Percentiles rank a stretch among this genome's conserved stretches.
Evolutionary conservation across 1,139 yeast species (phyloP).

Genomic region (Debaryomyces robertsiae): DNA sequence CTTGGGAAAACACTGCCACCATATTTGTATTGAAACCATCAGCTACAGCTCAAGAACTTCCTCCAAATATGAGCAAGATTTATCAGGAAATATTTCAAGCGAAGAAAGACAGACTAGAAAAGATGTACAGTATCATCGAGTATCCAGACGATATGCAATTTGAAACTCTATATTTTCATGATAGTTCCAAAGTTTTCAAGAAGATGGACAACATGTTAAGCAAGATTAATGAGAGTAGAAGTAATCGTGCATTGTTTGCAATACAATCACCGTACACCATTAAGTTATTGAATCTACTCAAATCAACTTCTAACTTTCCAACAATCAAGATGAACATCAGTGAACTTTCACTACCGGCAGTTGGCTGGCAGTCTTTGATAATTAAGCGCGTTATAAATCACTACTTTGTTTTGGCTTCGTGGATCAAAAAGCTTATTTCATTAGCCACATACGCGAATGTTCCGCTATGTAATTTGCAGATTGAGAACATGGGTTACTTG

Average conservation of each 20-base stretch:
- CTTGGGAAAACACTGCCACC: slow-evolving; percentile 59
- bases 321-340: slow-evolving; percentile 59
- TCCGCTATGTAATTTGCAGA: slow-evolving; percentile 82
- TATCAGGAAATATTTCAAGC: slow-evolving; percentile 55
- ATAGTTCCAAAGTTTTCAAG: slow-evolving; percentile 51
- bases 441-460: slow-evolving; percentile 74
- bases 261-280: slow-evolving; percentile 71
- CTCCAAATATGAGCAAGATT: slow-evolving; percentile 52
- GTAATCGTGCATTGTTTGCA: slow-evolving; percentile 66
- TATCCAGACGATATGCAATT: slow-evolving; percentile 55
- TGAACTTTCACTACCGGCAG: slow-evolving; percentile 65
- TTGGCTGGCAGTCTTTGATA: slow-evolving; percentile 85
- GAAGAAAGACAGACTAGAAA: slow-evolving; percentile 49
- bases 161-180: slow-evolving; percentile 53
- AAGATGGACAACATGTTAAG: slow-evolving; percentile 56
- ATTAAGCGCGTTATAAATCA: slow-evolving; percentile 70
- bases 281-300: slow-evolving; percentile 45
- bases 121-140: slow-evolving; percentile 47
- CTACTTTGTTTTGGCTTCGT: slow-evolving; percentile 70
- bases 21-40: slow-evolving; percentile 73
- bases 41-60: slow-evolving; percentile 65
- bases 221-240: slow-evolving; percentile 66
- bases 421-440: slow-evolving; percentile 68
- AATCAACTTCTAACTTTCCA: slow-evolving; percentile 61
- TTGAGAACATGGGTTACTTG: slow-evolving; percentile 74